phyloP scores from a whole-genome alignment of 2,329 filamentous ascomycete genomes.

The Pseudogymnoascus verrucosus region DNA sequence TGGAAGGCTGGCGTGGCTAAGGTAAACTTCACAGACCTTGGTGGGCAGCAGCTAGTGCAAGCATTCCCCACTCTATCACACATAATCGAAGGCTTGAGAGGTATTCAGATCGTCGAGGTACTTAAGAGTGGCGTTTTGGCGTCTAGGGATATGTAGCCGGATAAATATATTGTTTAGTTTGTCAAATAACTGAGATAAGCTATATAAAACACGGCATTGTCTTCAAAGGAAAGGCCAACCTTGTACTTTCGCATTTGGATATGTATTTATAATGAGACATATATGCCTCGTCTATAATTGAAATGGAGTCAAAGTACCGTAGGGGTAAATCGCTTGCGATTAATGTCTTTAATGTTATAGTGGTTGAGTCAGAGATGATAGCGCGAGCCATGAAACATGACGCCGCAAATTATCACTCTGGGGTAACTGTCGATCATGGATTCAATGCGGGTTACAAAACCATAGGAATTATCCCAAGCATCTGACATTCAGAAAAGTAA shows the following conservation, averaged over 20 bases:
- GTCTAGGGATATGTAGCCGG: background rate
- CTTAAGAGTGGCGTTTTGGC: conserved; percentile 11
- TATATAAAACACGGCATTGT: background rate
- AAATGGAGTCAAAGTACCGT: background rate
- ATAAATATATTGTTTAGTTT: background rate
- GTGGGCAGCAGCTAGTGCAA: conserved; percentile 11
- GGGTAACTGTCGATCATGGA: background rate
- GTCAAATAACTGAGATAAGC: background rate
- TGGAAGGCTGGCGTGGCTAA: conserved; percentile 14
- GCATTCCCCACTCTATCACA: conserved; percentile 17
- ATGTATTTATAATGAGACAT: background rate
- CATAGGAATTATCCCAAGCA: background rate
- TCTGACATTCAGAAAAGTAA: background rate
- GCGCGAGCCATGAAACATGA: background rate
- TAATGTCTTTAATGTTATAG: background rate
- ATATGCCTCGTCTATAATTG: background rate
- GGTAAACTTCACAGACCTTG: conserved; percentile 15
- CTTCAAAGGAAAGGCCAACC: background rate
- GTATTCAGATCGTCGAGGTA: conserved; percentile 13
- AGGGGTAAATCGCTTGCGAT: background rate
- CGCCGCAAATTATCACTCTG: background rate
- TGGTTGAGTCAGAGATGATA: background rate
- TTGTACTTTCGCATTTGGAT: background rate
- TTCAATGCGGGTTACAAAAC: background rate
- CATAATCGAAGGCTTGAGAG: conserved; percentile 16